Base-by-base conservation (phyloP, 352 stramenopile species). In the Phytopythium vexans region DNA sequence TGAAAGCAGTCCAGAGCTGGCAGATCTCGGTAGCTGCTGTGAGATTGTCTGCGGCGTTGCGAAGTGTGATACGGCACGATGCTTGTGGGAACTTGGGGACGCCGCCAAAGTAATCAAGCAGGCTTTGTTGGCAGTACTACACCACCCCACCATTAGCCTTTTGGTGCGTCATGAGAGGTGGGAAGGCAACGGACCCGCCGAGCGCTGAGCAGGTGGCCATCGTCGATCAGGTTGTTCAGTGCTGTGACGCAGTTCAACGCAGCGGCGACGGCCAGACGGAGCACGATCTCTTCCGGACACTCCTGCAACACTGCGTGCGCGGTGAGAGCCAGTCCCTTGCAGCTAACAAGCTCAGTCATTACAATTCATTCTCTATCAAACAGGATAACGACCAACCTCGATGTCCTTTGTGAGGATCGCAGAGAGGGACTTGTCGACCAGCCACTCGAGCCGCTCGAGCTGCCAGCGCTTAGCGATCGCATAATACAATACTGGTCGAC, bases 21-120 rank as follows among this genome's bases (percentile, higher is more conserved):
- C 61, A 54, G 6, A 92, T 62, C 6, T 47, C 34, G 7, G 45
- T 47, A 5, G 72, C 58, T 42, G 32, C 49, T 31, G 47, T 36
- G 6, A 62, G 32, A n/a, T 61, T 43, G 16, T 64, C 58, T 3
- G 15, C 14, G 1, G 36, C 37, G 12, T 48, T 9, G 0, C 15
- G 45, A 14, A 82, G 43, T 8, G 67, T 36, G 32, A 54, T 33
- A n/a, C 68, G 72, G 48, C 68, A 80, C 12, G 27, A 55, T 11
- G 67, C 46, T 36, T 86, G 65, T 7, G 73, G 76, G 35, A 92
- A 92, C 41, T 88, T 68, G 1, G 82, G 73, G 1, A 90, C 77
- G 6, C 77, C 78, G 0, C 74, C 60, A 48, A 92, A 84, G 37
- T 73, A 72, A 33, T 84, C 68, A n/a, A 70, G 42, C 1, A 83